Percentiles rank a stretch among this genome's conserved stretches.
phyloP scores from a whole-genome alignment of 2,329 filamentous ascomycete species.

The Colletotrichum euphorbiae region DNA sequence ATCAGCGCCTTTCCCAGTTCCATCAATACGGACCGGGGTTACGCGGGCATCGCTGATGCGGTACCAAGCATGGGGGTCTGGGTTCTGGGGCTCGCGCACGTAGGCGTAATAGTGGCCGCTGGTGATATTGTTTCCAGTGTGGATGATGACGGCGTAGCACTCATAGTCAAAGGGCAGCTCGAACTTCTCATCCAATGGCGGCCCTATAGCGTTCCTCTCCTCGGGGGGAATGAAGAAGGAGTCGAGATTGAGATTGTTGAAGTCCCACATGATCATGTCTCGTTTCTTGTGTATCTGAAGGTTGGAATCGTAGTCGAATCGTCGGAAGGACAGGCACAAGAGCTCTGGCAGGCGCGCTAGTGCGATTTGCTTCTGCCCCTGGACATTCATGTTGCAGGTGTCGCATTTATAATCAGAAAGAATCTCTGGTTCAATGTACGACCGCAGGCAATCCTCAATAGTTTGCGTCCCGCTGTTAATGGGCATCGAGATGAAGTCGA shows the following conservation, averaged over 20 bases:
- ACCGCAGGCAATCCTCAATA: constrained; percentile 73
- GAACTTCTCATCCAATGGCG: constrained; percentile 52
- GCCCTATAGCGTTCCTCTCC: constrained; percentile 47
- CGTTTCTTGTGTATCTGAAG: constrained; percentile 66
- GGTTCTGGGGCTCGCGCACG: constrained; percentile 67
- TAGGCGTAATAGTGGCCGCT: constrained; percentile 86
- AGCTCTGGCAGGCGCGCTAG: constrained; percentile 84
- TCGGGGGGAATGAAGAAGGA: constrained; percentile 55
- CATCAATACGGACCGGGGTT: constrained; percentile 56
- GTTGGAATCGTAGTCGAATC: constrained; percentile 54
- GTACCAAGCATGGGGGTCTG: constrained; percentile 60
- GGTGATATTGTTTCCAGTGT: constrained; percentile 74
- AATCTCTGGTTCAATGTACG: constrained; percentile 75
- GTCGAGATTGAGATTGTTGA: constrained; percentile 72
- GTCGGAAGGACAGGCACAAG: constrained; percentile 82
- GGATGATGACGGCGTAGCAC: constrained; percentile 85
- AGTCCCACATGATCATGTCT: constrained; percentile 79
- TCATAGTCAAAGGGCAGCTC: constrained; percentile 78
- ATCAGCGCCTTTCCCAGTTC: constrained; percentile 48
- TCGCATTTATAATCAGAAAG: constrained; percentile 80
- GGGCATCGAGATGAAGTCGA: constrained; percentile 66
- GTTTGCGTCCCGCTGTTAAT: constrained; percentile 51
- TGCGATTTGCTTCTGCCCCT: constrained; percentile 77
- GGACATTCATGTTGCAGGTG: constrained; percentile 74
- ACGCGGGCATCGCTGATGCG: constrained; percentile 61